Base-by-base conservation (phyloP, 306 rosid species). In the Cicer arietinum region DNA sequence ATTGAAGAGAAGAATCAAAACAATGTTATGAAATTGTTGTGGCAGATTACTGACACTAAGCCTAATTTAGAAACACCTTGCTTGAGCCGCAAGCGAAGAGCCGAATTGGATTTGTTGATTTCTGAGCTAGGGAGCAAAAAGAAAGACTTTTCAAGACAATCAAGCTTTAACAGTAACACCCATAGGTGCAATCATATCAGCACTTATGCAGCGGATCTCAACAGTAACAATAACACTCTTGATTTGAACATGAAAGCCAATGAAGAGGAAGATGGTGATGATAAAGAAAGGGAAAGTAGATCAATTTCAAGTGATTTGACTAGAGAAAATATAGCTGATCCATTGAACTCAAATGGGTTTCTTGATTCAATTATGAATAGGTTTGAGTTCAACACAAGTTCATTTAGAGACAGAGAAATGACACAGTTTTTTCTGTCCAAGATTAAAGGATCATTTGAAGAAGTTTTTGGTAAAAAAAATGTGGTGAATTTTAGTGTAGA, bases 191-290 rank as follows among this genome's bases (percentile, higher is more conserved):
- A 25, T 2, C 30, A 25, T 25, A 25, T 2, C 30, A 25, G 30
- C 3, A 25, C 30, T 25, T 25, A 25, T 25, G 30, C 0, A 2
- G 30, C 30, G 3, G 30, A 25, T 25, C 30, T 2, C 30, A 25
- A 25, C 2, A 25, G 30, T 25, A 25, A 25, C 35, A 25, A 25
- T 25, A 25, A 25, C 77, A 85, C 79, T 42, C 97, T 94, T 79
- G 97, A 94, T 80, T 89, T 94, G 45, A 94, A 94, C 71, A 79
- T 86, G 62, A 83, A 76, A 81, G 97, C 97, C 8, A 87, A 78
- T 46, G 90, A 89, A 16, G 92, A 84, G 76, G 86, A 86, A 3
- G 85, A 82, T 9, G 80, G 74, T 6, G 88, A 67, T 30, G 68
- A 42, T 0, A 79, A 83, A 79, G 60, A 76, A 6, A 87, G 80